Conservation (phyloP, 169 alveolate species). For the Babesia microti region DNA sequence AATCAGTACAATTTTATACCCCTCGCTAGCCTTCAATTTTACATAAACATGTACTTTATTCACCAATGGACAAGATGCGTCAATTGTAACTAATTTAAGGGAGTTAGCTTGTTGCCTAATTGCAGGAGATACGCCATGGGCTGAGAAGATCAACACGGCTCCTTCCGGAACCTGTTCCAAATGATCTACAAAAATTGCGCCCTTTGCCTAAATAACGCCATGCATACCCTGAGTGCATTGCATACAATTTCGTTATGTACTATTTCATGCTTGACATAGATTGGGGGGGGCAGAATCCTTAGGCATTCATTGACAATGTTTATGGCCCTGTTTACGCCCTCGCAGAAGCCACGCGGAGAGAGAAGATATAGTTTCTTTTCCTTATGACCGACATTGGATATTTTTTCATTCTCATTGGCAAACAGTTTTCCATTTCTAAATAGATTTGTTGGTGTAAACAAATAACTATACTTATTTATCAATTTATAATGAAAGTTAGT, state of each 20-base stretch:
- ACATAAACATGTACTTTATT: slow-evolving; percentile 73
- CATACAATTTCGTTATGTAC: slow-evolving; percentile 73
- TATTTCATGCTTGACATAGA: slow-evolving; percentile 68
- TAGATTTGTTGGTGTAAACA: no score
- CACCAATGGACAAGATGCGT: slow-evolving; percentile 75
- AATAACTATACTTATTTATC: no score
- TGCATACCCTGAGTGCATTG: slow-evolving; percentile 48
- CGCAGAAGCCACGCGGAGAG: slow-evolving; percentile 72
- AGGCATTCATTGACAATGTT: slow-evolving; percentile 68
- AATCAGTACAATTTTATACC: slow-evolving; percentile 62
- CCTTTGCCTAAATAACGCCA: slow-evolving; percentile 37
- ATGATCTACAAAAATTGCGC: slow-evolving; percentile 68
- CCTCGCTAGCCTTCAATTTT: slow-evolving; percentile 63
- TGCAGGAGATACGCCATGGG: slow-evolving; percentile 71
- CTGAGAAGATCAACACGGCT: slow-evolving; percentile 56
- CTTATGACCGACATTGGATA: not conserved
- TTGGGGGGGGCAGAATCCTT: slow-evolving; percentile 58
- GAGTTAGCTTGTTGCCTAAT: slow-evolving; percentile 50
- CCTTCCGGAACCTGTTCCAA: slow-evolving; percentile 57
- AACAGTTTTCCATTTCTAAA: no score
- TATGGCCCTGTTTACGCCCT: slow-evolving; percentile 70
- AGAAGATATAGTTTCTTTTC: slow-evolving; percentile 41
- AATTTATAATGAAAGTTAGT: no score
- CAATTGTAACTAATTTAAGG: slow-evolving; percentile 54
- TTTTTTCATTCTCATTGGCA: no score